phyloP scores from a whole-genome alignment of 805 yeast genomes.

The Barnettozyma pratensis region DNA sequence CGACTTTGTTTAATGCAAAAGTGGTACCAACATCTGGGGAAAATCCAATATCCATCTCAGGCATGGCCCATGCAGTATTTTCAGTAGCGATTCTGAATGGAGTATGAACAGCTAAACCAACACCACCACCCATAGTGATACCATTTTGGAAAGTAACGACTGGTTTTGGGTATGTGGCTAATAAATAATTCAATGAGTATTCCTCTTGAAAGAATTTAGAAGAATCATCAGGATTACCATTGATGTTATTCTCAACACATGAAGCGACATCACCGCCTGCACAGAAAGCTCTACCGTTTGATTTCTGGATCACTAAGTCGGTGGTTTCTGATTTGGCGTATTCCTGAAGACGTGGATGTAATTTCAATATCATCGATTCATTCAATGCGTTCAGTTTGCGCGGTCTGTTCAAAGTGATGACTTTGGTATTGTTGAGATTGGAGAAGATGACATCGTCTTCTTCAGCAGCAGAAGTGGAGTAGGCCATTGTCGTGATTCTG shows the following conservation, averaged over 20 bases:
- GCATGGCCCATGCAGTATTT: constrained; percentile 90
- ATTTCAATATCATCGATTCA: constrained; percentile 65
- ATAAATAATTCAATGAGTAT: constrained; percentile 71
- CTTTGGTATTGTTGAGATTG: constrained; percentile 59
- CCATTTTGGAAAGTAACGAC: constrained; percentile 85
- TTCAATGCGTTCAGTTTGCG: constrained; percentile 81
- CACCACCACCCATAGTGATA: constrained; percentile 97
- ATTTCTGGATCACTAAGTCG: constrained; percentile 62
- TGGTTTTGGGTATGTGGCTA: constrained; percentile 85
- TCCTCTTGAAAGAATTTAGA: constrained; percentile 70
- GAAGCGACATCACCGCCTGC: constrained; percentile 96
- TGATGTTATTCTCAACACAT: constrained; percentile 57
- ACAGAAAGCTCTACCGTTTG: constrained; percentile 63
- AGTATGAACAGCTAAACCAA: constrained; percentile 84
- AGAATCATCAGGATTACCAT: constrained; percentile 42
- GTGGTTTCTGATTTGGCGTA: constrained; percentile 65
- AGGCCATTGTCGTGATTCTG: not conserved
- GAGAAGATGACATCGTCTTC: constrained; percentile 58
- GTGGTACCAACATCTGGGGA: constrained; percentile 95
- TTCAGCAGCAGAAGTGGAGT: constrained; percentile 1
- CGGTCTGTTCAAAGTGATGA: constrained; percentile 74
- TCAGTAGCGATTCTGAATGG: constrained; percentile 95
- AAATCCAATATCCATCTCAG: constrained; percentile 95
- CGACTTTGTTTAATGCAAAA: constrained; percentile 74
- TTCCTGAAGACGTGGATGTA: constrained; percentile 70